A percentile compares a stretch with the other conserved stretches of the same genome.
Conservation (phyloP, 768 basidiomycete genomes). For the Mycena crocata region DNA sequence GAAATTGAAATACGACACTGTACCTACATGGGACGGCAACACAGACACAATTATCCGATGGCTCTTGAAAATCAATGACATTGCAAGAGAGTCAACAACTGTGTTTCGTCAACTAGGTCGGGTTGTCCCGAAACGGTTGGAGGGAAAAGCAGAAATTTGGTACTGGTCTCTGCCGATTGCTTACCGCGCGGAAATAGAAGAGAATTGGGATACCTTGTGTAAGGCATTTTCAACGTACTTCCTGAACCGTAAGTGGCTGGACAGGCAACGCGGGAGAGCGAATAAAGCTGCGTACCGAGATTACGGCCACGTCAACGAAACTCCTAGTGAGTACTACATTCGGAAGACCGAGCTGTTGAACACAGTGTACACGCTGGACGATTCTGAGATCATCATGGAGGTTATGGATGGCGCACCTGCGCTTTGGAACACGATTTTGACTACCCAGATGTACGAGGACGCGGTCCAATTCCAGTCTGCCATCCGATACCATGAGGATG, state of each 20-base stretch:
- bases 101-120: constrained; percentile 43
- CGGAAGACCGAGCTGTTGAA: constrained; percentile 41
- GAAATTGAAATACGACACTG: constrained; percentile 43
- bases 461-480: constrained; percentile 37
- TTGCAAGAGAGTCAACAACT: constrained; percentile 32
- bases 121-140: constrained; percentile 42
- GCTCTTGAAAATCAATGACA: constrained; percentile 42
- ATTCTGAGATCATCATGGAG: constrained; percentile 48
- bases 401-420: constrained; percentile 49
- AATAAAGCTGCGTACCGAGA: constrained; percentile 44
- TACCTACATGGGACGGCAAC: constrained; percentile 50
- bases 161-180: constrained; percentile 38
- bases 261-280: constrained; percentile 43
- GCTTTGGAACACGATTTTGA: constrained; percentile 41
- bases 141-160: constrained; percentile 44
- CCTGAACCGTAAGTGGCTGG: constrained; percentile 48
- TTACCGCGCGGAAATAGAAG: constrained; percentile 28
- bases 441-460: constrained; percentile 35
- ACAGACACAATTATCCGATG: constrained; percentile 41
- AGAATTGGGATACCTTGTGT: constrained; percentile 44
- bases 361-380: constrained; percentile 19
- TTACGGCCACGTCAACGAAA: constrained; percentile 36
- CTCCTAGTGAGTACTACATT: constrained; percentile 49
- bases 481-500: constrained; percentile 39
- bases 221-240: constrained; percentile 42